These are phyloP conservation scores for Cryptococcus hybrid DNA, from an alignment of 1,284 basidiomycete genomes.

Conservation along the genomic window DNA sequence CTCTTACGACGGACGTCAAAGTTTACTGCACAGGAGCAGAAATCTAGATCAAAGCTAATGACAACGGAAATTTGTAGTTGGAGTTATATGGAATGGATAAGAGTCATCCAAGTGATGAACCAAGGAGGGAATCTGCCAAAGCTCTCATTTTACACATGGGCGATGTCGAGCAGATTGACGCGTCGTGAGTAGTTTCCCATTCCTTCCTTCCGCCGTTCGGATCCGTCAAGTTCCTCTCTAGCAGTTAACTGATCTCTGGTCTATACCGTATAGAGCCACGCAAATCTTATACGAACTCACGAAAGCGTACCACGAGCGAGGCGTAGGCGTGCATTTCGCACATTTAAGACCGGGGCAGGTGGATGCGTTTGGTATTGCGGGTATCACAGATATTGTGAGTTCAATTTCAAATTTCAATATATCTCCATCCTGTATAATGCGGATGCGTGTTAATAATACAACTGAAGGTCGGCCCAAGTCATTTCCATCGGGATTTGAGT, in stretches of 20 bases:
- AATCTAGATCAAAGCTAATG: background rate
- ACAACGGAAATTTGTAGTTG: slow-evolving; percentile 24
- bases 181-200: slow-evolving; percentile 61
- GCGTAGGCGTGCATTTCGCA: slow-evolving; percentile 72
- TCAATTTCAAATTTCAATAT: background rate
- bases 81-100: slow-evolving; percentile 68
- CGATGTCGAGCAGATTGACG: slow-evolving; percentile 71
- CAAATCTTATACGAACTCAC: slow-evolving; percentile 66
- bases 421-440: background rate
- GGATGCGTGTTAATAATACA: slow-evolving; percentile 60
- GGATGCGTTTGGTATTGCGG: slow-evolving; percentile 56
- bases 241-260: no score
- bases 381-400: slow-evolving; percentile 41
- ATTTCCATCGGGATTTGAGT: slow-evolving; percentile 67
- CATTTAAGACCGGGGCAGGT: slow-evolving; percentile 64
- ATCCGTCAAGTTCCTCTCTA: no score
- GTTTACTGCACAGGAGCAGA: background rate
- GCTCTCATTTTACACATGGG: slow-evolving; percentile 84
- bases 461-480: slow-evolving; percentile 61
- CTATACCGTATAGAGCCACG: no score
- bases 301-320: slow-evolving; percentile 67
- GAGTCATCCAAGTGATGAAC: slow-evolving; percentile 82
- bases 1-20: background rate
- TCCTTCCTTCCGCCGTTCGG: background rate
- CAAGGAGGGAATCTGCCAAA: slow-evolving; percentile 68